These are phyloP conservation scores for Picea abies DNA, from an alignment of 83 land plant genomes.

Conservation along the genomic window DNA sequence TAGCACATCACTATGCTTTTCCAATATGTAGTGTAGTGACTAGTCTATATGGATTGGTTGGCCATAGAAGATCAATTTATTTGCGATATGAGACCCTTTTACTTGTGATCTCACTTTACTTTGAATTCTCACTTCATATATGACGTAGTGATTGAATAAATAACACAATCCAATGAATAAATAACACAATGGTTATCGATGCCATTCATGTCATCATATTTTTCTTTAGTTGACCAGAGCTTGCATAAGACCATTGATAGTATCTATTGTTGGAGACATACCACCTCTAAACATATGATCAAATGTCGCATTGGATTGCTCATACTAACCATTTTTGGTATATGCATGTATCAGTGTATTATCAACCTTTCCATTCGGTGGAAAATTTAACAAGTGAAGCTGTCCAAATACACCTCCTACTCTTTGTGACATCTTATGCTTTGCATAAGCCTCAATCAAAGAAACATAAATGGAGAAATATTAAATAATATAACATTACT, in stretches of 20 bases:
- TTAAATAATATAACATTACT: conserved; percentile 24
- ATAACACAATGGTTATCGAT: too few relatives aligned
- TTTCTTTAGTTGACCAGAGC: conserved; percentile 42
- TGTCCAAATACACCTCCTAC: conserved; percentile 67
- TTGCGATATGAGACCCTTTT: too few relatives aligned
- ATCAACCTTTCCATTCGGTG: conserved; percentile 52
- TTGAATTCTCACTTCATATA: too few relatives aligned
- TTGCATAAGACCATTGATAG: conserved; percentile 66
- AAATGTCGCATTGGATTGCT: conserved; percentile 66
- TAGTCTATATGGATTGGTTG: too few relatives aligned
- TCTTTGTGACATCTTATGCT: conserved; percentile 53
- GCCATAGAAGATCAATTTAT: too few relatives aligned
- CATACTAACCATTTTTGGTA: conserved; percentile 69
- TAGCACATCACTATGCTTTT: too few relatives aligned
- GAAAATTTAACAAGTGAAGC: conserved; percentile 26
- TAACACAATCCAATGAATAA: too few relatives aligned
- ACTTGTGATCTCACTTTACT: too few relatives aligned
- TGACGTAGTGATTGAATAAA: too few relatives aligned
- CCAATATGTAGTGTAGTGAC: too few relatives aligned
- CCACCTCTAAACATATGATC: conserved; percentile 67
- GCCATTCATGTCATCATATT: too few relatives aligned
- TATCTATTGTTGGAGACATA: conserved; percentile 57
- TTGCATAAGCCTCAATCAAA: conserved; percentile 68
- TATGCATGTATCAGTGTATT: conserved; percentile 77
- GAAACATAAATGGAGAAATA: conserved; percentile 31